Evolutionary conservation across 2,329 filamentous ascomycete genomes (phyloP).

Genomic region (Cercospora citrullina): DNA sequence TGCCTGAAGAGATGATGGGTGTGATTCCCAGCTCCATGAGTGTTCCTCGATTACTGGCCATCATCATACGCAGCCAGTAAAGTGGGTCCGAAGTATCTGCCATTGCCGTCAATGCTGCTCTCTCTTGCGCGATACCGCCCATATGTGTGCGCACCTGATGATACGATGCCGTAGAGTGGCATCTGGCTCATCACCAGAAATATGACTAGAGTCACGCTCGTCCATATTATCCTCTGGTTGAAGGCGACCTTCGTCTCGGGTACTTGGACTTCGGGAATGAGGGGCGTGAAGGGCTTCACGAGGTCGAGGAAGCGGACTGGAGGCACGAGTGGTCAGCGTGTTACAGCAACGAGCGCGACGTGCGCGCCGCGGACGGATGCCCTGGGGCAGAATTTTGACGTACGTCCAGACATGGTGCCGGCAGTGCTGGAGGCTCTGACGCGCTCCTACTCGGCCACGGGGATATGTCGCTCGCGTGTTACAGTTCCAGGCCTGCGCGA

Average conservation of each 20-base stretch:
- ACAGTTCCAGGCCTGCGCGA: neutral
- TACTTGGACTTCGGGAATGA: conserved; percentile 98
- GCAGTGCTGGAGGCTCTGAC: conserved; percentile 13
- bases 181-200: conserved; percentile 99
- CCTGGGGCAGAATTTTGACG: conserved; percentile 10
- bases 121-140: neutral
- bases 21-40: conserved; percentile 61
- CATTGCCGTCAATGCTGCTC: conserved; percentile 23
- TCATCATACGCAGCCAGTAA: conserved; percentile 99
- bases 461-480: neutral
- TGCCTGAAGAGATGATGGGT: conserved; percentile 98
- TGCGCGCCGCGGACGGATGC: neutral
- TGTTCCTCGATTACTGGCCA: conserved; percentile 80
- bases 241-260: conserved; percentile 98
- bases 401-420: conserved; percentile 24
- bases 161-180: conserved; percentile 97
- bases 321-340: conserved; percentile 24
- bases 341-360: neutral
- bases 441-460: conserved; percentile 10
- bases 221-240: conserved; percentile 72
- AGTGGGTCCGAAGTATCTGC: conserved; percentile 84
- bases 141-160: conserved; percentile 56
- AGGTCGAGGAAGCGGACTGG: conserved; percentile 98
- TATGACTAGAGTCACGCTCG: conserved; percentile 76
- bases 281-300: conserved; percentile 99